These are phyloP conservation scores for Saccharomyces hybrid DNA, from an alignment of 1,139 yeast genomes.

Conservation along the genomic window DNA sequence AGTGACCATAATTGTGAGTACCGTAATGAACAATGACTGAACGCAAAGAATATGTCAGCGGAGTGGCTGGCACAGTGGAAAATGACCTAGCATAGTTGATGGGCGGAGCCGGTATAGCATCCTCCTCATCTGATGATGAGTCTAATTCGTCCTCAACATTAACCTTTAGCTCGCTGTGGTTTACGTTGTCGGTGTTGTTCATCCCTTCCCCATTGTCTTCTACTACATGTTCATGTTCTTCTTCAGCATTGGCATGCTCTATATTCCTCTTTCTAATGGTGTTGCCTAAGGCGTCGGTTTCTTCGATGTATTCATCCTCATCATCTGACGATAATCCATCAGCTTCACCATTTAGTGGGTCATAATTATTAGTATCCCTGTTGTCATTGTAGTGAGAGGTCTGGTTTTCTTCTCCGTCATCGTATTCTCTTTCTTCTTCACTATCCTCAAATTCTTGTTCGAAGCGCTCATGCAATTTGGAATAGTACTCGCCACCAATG, in stretches of 20 bases:
- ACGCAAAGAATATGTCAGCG: constrained; percentile 57
- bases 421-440: constrained; percentile 24
- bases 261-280: constrained; percentile 17
- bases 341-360: constrained; percentile 25
- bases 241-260: constrained; percentile 10
- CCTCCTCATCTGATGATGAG: constrained; percentile 11
- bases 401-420: constrained; percentile 8
- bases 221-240: constrained; percentile 7
- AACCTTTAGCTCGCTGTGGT: constrained; percentile 12
- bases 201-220: constrained; percentile 10
- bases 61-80: constrained; percentile 33
- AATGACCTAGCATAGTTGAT: constrained; percentile 12
- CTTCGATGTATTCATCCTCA: constrained; percentile 22
- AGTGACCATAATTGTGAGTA: constrained; percentile 91
- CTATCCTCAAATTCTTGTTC: constrained; percentile 31
- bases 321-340: constrained; percentile 15
- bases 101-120: constrained; percentile 5
- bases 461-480: constrained; percentile 25
- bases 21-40: constrained; percentile 90
- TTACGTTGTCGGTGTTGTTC: constrained; percentile 8
- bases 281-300: constrained; percentile 27
- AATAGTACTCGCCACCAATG: constrained; percentile 27
- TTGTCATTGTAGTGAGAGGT: constrained; percentile 5
- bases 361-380: constrained; percentile 23
- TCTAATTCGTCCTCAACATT: constrained; percentile 1